These are phyloP conservation scores for Pichia kluyveri DNA, from an alignment of 805 yeast genomes.

Conservation along the genomic window DNA sequence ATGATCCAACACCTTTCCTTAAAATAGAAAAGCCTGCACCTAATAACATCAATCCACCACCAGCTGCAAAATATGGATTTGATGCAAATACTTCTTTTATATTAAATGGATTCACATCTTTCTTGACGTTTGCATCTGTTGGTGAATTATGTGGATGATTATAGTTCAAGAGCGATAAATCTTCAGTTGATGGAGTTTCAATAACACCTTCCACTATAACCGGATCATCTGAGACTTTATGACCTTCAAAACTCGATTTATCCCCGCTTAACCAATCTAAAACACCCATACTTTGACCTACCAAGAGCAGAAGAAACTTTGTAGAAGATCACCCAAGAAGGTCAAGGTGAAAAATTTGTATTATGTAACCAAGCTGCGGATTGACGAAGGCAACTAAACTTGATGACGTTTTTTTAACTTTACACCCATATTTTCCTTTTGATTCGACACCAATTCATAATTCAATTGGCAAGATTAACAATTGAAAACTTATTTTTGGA, in stretches of 20 bases:
- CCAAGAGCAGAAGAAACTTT: not conserved
- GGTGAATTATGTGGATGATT: slow-evolving; percentile 7
- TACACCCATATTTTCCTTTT: not conserved
- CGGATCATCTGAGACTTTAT: not conserved
- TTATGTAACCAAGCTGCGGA: not conserved
- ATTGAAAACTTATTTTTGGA: no score
- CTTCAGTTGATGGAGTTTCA: slow-evolving; percentile 20
- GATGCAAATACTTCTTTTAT: slow-evolving; percentile 32
- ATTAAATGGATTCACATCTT: not conserved
- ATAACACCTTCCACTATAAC: slow-evolving; percentile 6
- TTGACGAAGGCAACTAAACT: not conserved
- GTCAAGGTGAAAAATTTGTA: not conserved
- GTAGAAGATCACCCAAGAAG: not conserved
- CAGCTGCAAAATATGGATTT: slow-evolving; percentile 97
- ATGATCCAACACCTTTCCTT: slow-evolving; percentile 55
- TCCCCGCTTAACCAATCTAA: slow-evolving; percentile 2
- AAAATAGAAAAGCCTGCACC: slow-evolving; percentile 85
- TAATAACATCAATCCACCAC: slow-evolving; percentile 92
- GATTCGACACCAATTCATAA: not conserved
- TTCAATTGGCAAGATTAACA: not conserved
- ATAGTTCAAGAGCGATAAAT: slow-evolving; percentile 38
- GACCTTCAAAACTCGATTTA: not conserved
- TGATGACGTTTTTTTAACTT: not conserved
- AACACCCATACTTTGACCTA: not conserved
- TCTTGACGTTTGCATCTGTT: not conserved